These are phyloP conservation scores for Didymella pinodella DNA, from an alignment of 2,329 filamentous ascomycete species.

Conservation along the genomic window DNA sequence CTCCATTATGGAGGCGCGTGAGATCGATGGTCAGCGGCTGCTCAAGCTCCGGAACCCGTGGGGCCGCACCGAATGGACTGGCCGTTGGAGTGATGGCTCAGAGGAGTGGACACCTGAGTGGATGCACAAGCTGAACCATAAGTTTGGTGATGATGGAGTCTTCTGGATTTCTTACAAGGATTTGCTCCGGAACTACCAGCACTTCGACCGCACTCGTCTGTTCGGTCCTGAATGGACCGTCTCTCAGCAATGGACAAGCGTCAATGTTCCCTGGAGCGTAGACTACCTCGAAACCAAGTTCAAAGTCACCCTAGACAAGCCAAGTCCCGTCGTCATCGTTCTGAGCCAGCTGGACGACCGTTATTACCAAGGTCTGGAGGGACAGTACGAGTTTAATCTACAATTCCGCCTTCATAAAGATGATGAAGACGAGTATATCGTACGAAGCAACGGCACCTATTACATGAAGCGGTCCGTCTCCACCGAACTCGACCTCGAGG, in stretches of 20 bases:
- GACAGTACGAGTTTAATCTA: conserved; percentile 64
- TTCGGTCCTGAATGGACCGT: conserved; percentile 68
- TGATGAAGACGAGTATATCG: conserved; percentile 67
- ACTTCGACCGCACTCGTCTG: conserved; percentile 67
- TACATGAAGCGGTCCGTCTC: conserved; percentile 78
- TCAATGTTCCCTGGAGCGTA: conserved; percentile 67
- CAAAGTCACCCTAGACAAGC: conserved; percentile 60
- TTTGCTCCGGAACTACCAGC: conserved; percentile 65
- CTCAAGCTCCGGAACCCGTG: conserved; percentile 72
- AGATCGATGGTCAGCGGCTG: conserved; percentile 65
- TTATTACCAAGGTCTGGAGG: conserved; percentile 66
- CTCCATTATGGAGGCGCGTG: conserved; percentile 66
- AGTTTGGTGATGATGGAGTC: conserved; percentile 77
- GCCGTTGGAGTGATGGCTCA: conserved; percentile 82
- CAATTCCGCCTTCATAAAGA: conserved; percentile 68
- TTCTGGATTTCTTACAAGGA: conserved; percentile 70
- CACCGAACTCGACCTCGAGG: conserved; percentile 76
- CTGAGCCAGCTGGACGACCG: conserved; percentile 67
- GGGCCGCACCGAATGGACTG: conserved; percentile 82
- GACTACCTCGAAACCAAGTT: conserved; percentile 69
- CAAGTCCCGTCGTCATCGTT: conserved; percentile 64
- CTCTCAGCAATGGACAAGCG: conserved; percentile 67
- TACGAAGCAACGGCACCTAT: conserved; percentile 63
- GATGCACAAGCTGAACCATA: conserved; percentile 75
- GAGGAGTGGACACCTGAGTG: conserved; percentile 85